Conservation (phyloP, 208 protist species). For the Balamuthia mandrillaris region DNA sequence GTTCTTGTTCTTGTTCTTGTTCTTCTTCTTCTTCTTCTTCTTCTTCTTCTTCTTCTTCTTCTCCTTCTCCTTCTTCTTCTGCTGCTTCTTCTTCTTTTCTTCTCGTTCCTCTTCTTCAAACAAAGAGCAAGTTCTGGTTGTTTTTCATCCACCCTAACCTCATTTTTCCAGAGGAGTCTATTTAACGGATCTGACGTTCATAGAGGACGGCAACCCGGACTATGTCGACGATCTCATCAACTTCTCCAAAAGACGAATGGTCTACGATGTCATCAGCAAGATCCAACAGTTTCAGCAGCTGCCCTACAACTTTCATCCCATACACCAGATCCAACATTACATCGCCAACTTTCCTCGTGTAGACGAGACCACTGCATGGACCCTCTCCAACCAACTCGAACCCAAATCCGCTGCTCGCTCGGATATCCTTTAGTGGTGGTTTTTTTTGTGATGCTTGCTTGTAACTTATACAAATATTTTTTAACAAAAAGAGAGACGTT, state of each 20-base stretch:
- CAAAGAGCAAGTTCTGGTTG: neutral
- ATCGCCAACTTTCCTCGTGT: neutral
- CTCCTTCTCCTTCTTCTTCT: too few relatives aligned
- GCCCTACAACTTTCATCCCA: neutral
- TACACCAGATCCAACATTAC: slow-evolving; percentile 18
- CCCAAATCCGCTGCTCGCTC: neutral
- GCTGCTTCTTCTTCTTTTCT: neutral
- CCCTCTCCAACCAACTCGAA: neutral
- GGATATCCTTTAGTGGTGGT: slow-evolving; percentile 31
- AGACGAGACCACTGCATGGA: neutral
- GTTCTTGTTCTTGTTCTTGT: neutral
- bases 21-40: neutral
- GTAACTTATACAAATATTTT: too few relatives aligned
- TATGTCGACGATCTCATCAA: slow-evolving; percentile 49
- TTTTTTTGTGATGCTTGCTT: too few relatives aligned
- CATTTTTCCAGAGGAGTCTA: slow-evolving; percentile 41
- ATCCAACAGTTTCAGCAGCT: neutral
- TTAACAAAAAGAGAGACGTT: too few relatives aligned
- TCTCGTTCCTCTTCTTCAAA: neutral
- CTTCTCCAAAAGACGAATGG: slow-evolving; percentile 35
- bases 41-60: neutral
- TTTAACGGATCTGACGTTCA: slow-evolving; percentile 52
- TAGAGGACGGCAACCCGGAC: slow-evolving; percentile 58
- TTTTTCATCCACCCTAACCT: too few relatives aligned
- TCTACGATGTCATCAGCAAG: slow-evolving; percentile 37